These are phyloP conservation scores for Taphrina sp. DNA, from an alignment of 1,139 yeast species.

Conservation along the genomic window DNA sequence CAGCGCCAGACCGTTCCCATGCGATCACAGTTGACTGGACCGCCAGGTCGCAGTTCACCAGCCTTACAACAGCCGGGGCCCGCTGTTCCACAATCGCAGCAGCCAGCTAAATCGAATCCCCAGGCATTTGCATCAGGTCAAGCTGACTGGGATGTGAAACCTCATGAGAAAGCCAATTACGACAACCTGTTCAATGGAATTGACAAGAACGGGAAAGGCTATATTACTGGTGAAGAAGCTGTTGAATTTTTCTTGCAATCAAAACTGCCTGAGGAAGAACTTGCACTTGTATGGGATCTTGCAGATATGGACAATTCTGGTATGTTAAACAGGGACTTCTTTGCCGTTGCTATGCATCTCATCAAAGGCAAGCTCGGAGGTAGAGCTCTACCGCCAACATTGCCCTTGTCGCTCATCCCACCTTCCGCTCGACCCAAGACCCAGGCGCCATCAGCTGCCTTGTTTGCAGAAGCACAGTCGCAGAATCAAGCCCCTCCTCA, in stretches of 20 bases:
- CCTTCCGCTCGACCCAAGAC: conserved; percentile 34
- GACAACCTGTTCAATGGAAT: conserved; percentile 74
- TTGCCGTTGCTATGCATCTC: conserved; percentile 88
- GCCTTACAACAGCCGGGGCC: neutral
- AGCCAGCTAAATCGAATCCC: conserved; percentile 35
- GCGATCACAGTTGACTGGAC: conserved; percentile 36
- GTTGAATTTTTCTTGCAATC: conserved; percentile 89
- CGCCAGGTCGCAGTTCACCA: conserved; percentile 17
- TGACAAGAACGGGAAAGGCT: conserved; percentile 39
- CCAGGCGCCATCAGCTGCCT: conserved; percentile 34
- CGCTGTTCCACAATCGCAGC: conserved; percentile 32
- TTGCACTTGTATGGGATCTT: conserved; percentile 92
- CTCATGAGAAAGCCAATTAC: conserved; percentile 71
- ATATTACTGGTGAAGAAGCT: conserved; percentile 52
- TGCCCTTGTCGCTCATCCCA: conserved; percentile 44
- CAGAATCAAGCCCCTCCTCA: conserved; percentile 16
- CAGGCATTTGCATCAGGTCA: conserved; percentile 47
- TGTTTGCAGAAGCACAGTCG: conserved; percentile 30
- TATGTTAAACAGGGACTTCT: conserved; percentile 72
- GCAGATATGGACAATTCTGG: conserved; percentile 90
- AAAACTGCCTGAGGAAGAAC: conserved; percentile 73
- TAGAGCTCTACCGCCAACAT: conserved; percentile 61
- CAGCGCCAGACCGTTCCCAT: conserved; percentile 33
- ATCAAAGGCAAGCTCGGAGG: conserved; percentile 84
- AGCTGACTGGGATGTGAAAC: conserved; percentile 66